Evolutionary conservation across 805 yeast species (phyloP).

Genomic region (Phaffomyces antillensis): DNA sequence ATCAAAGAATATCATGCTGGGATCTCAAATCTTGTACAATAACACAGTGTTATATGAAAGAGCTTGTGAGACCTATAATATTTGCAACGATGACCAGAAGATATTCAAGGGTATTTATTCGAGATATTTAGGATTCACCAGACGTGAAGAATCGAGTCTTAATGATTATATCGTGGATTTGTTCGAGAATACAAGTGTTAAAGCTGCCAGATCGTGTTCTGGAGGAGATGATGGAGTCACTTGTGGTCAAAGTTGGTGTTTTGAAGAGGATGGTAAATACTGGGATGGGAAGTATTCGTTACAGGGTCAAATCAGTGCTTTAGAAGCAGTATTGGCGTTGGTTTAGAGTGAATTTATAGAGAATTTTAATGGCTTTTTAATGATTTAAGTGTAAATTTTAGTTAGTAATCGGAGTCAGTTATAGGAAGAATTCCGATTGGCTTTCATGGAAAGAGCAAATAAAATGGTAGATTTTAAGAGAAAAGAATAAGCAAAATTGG

Average conservation of each 20-base stretch:
- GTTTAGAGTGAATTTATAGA: not conserved
- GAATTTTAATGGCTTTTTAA: too few relatives aligned
- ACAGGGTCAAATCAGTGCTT: conserved; percentile 85
- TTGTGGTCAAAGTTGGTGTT: conserved; percentile 80
- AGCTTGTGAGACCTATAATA: conserved; percentile 62
- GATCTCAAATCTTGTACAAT: conserved; percentile 30
- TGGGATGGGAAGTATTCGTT: conserved; percentile 77
- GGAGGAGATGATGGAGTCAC: conserved; percentile 85
- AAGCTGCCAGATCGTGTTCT: conserved; percentile 76
- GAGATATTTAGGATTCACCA: conserved; percentile 66
- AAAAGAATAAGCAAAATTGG: too few relatives aligned
- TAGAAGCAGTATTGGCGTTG: conserved; percentile 48
- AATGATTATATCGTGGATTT: conserved; percentile 25
- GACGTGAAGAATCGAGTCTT: conserved; percentile 56
- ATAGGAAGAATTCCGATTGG: too few relatives aligned
- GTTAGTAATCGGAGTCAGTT: too few relatives aligned
- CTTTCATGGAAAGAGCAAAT: too few relatives aligned
- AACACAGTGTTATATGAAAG: conserved; percentile 65
- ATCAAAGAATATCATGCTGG: conserved; percentile 13
- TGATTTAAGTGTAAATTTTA: too few relatives aligned
- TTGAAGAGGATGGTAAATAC: conserved; percentile 26
- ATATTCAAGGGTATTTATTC: conserved; percentile 82
- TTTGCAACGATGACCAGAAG: conserved; percentile 81
- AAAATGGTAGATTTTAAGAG: too few relatives aligned
- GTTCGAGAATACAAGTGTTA: conserved; percentile 47